Evolutionary conservation across 768 basidiomycete species (phyloP).

Genomic region (Suillus placidus): DNA sequence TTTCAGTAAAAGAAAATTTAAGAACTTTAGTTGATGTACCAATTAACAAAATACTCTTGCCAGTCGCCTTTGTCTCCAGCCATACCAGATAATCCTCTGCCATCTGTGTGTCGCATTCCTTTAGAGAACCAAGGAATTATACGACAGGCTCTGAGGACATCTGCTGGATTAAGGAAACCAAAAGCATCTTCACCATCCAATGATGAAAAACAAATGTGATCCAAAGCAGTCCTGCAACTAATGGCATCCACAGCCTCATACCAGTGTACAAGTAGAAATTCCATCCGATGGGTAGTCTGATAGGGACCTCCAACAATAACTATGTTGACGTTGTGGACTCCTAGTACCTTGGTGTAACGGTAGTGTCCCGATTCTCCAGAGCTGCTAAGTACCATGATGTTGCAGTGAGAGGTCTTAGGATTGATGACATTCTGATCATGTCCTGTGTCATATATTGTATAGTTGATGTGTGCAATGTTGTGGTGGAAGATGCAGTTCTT

Average conservation of each 20-base stretch:
- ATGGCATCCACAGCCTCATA: background rate
- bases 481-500: constrained; percentile 25
- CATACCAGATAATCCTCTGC: constrained; percentile 5
- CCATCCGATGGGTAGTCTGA: background rate
- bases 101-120: constrained; percentile 9
- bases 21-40: constrained; percentile 4
- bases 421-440: constrained; percentile 44
- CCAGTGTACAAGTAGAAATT: constrained; percentile 2
- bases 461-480: background rate
- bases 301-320: background rate
- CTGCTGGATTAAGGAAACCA: constrained; percentile 18
- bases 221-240: constrained; percentile 1
- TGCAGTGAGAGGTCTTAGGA: constrained; percentile 29
- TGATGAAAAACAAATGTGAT: constrained; percentile 11
- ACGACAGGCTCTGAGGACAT: constrained; percentile 19
- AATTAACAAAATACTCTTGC: constrained; percentile 16
- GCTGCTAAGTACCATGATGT: constrained; percentile 38
- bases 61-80: constrained; percentile 14
- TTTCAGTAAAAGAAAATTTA: background rate
- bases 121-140: constrained; percentile 16
- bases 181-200: constrained; percentile 11
- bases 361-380: background rate
- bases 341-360: background rate
- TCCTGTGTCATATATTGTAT: constrained; percentile 31
- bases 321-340: background rate